Conservation (phyloP, 2,329 filamentous ascomycete genomes). For the Colletotrichum brevisporum region DNA sequence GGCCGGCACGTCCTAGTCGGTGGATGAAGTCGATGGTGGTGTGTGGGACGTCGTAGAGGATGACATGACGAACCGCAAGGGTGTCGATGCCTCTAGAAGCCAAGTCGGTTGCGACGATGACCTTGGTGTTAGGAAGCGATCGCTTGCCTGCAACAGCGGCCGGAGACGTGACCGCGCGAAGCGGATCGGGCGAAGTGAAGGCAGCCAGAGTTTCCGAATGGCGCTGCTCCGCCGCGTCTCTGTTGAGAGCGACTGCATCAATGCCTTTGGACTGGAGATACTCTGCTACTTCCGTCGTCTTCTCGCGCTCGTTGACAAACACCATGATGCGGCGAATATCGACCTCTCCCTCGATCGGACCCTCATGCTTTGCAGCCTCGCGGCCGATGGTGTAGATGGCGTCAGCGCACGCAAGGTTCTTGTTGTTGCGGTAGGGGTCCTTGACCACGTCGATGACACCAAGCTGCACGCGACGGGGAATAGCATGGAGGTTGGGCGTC, state of each 20-base stretch:
- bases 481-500: constrained; percentile 95
- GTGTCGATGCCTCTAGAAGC: constrained; percentile 96
- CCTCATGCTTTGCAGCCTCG: constrained; percentile 73
- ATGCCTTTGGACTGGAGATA: constrained; percentile 90
- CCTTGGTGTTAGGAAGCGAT: constrained; percentile 82
- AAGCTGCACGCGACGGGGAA: constrained; percentile 93
- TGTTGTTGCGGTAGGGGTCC: constrained; percentile 95
- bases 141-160: constrained; percentile 56
- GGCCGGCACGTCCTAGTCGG: constrained; percentile 88
- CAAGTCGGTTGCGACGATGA: constrained; percentile 94
- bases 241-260: constrained; percentile 85
- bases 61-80: constrained; percentile 88
- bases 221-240: constrained; percentile 85
- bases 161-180: constrained; percentile 48
- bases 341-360: constrained; percentile 66
- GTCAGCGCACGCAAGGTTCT: constrained; percentile 92
- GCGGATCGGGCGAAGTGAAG: constrained; percentile 73
- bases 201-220: constrained; percentile 82
- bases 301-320: constrained; percentile 96
- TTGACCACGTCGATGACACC: constrained; percentile 93
- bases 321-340: constrained; percentile 90
- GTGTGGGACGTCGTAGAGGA: constrained; percentile 97
- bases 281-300: constrained; percentile 82
- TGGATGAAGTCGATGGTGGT: constrained; percentile 99
- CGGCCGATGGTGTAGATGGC: constrained; percentile 94